These are phyloP conservation scores for Leucoagaricus sp. DNA, from an alignment of 1,284 basidiomycete genomes.

Conservation along the genomic window DNA sequence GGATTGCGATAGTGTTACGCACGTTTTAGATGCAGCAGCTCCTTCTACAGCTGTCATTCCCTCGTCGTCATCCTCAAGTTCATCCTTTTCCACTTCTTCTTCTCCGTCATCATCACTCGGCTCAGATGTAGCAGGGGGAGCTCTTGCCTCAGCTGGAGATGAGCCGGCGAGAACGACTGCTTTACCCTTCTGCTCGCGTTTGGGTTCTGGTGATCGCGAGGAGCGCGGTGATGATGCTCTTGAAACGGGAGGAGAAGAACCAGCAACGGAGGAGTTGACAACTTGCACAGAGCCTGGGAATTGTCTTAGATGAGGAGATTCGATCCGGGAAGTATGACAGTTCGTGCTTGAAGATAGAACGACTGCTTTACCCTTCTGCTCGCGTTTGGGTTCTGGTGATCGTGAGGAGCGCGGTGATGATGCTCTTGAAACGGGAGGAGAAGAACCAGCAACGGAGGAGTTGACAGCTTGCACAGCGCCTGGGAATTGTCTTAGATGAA, in stretches of 20 bases:
- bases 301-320: constrained; percentile 4
- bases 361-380: constrained; percentile 46
- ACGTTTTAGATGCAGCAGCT: constrained; percentile 62
- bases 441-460: constrained; percentile 17
- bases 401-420: constrained; percentile 7
- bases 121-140: constrained; percentile 18
- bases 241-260: constrained; percentile 19
- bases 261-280: constrained; percentile 16
- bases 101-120: constrained; percentile 35
- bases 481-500: constrained; percentile 11
- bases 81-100: constrained; percentile 60
- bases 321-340: neutral
- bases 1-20: constrained; percentile 19
- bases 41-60: constrained; percentile 36
- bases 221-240: constrained; percentile 5
- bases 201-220: constrained; percentile 15
- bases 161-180: constrained; percentile 26
- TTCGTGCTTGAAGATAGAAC: constrained; percentile 17
- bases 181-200: constrained; percentile 36
- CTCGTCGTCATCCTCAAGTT: constrained; percentile 47
- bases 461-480: constrained; percentile 15
- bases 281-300: constrained; percentile 16
- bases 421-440: constrained; percentile 16
- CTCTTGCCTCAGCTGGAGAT: constrained; percentile 23
- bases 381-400: constrained; percentile 22